Base-by-base conservation (phyloP, 176 grass and related monocot species). In the Oryza meyeriana region DNA sequence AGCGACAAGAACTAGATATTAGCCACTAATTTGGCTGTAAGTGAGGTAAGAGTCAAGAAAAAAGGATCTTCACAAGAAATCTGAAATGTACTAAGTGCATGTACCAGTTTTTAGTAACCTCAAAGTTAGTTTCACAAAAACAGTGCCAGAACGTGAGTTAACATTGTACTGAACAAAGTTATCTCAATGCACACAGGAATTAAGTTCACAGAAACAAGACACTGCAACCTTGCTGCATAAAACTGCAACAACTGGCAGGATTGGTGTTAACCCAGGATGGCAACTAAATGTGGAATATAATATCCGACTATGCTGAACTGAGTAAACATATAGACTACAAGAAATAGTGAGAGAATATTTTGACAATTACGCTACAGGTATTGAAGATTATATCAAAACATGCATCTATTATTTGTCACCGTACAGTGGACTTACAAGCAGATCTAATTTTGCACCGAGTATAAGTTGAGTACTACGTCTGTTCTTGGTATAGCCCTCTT, bases 361-460 rank as follows among this genome's bases (percentile, higher is more conserved):
- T 44, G 77, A 36, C 24, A 1, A 65, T 73, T 66, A 86, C 65
- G 66, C 45, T 30, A 36, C 20, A 26, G 57, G 31, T 81, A 81
- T 50, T 31, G 0, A 78, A 79, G 73, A 81, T 64, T 81, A 58
- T 44, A 81, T 63, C 32, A 85, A 81, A 81, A 29, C 57, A 77
- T 77, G 57, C 78, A 77, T 45, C 66, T 77, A 89, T 72, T 66
- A 66, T 83, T 40, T 20, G 64, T 78, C 17, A 18, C 27, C 16
- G 3, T 82, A 89, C 78, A 61, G 66, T 81, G 67, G 25, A 29
- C 59, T n/a, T 89, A 78, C 78, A 89, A 66, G 48, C 74, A 66
- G 41, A 82, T 73, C 72, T 82, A 61, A 82, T 59, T 70, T 57
- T 77, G 35, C 29, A 67, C 50, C 44, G 76, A 59, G 78, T 63